Base-by-base conservation (phyloP, 1,284 basidiomycete species). In the Tilletia walkeri region DNA sequence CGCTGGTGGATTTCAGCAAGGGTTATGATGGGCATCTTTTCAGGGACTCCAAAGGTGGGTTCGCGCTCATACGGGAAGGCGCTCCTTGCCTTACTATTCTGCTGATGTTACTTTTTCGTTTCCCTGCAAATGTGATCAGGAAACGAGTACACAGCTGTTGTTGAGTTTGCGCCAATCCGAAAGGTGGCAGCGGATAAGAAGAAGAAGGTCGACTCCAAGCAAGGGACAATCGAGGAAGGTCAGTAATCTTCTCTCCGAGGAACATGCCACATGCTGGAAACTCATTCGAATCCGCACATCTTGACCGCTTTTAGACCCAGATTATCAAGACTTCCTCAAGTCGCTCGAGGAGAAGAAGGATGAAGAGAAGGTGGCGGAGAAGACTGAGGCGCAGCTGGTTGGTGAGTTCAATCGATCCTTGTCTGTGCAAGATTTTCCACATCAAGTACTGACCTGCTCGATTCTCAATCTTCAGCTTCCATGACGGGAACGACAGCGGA, bases 91-190 rank as follows among this genome's bases (percentile, higher is more conserved):
- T 2, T 14, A 36, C 20, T 39, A 41, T 67, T 30, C 39, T 30
- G 36, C 34, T 69, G 16, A 24, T 54, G 0, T 34, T 65, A 18
- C 63, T 68, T 41, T 61, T 34, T 39, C 70, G 36, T 34, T 18
- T 7, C 18, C n/a, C 50, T 24, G 6, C 50, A 53, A 9, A 45
- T 7, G 9, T 45, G 41, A 45, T 45, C 16, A 59, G 94, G 95
- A 10, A 91, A 90, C 78, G 92, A 95, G 80, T 92, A 89, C 2
- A 88, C 90, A 69, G 93, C 93, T 1, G 87, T 96, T 1, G 94
- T 99, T 2, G 95, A 99, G 84, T 97, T 92, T 80, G 92, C 95
- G 0, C 94, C 94, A 0, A 92, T 90, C 74, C 94, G 95, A 83
- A 96, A 93, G 84, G 85, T 91, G 2, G 91, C 93, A 0, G 82